Evolutionary conservation across 768 basidiomycete species (phyloP).

Genomic region (Gymnopilus junonius): DNA sequence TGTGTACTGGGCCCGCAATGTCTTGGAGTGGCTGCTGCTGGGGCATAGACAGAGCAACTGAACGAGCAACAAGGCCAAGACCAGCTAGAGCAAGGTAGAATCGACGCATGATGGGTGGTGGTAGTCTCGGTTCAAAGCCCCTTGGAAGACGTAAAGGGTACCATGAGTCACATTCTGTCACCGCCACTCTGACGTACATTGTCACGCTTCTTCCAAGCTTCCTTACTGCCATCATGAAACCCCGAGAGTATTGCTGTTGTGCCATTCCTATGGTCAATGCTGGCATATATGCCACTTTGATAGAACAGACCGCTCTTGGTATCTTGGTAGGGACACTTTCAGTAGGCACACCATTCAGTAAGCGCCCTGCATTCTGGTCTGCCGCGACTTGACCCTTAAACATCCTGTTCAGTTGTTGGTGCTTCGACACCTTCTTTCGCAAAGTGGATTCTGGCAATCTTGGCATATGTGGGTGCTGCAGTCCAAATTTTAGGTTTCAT

Average conservation of each 20-base stretch:
- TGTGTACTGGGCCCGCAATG: slow-evolving; percentile 29
- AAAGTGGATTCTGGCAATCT: slow-evolving; percentile 69
- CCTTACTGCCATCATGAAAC: slow-evolving; percentile 44
- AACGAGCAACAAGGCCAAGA: slow-evolving; percentile 21
- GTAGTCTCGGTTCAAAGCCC: slow-evolving; percentile 6
- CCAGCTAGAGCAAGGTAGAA: slow-evolving; percentile 18
- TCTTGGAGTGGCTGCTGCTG: slow-evolving; percentile 26
- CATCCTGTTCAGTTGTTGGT: slow-evolving; percentile 73
- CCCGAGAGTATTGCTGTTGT: slow-evolving; percentile 90
- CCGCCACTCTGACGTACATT: slow-evolving; percentile 10
- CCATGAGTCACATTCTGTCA: slow-evolving; percentile 6
- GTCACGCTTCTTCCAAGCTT: slow-evolving; percentile 22
- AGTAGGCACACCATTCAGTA: slow-evolving; percentile 80
- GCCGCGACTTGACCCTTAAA: slow-evolving; percentile 1
- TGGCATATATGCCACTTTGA: slow-evolving; percentile 83
- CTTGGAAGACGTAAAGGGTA: background rate
- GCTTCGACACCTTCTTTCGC: slow-evolving; percentile 82
- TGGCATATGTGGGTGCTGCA: slow-evolving; percentile 77
- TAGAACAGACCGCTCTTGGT: slow-evolving; percentile 75
- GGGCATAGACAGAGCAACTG: slow-evolving; percentile 27
- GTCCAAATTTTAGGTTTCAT: slow-evolving; percentile 86
- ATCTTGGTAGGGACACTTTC: slow-evolving; percentile 74
- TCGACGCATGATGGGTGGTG: slow-evolving; percentile 23
- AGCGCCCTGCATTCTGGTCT: slow-evolving; percentile 31
- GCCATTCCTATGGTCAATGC: slow-evolving; percentile 90